Evolutionary conservation across 495 filamentous ascomycete genomes (phyloP).

Genomic region (Neurospora intermedia): DNA sequence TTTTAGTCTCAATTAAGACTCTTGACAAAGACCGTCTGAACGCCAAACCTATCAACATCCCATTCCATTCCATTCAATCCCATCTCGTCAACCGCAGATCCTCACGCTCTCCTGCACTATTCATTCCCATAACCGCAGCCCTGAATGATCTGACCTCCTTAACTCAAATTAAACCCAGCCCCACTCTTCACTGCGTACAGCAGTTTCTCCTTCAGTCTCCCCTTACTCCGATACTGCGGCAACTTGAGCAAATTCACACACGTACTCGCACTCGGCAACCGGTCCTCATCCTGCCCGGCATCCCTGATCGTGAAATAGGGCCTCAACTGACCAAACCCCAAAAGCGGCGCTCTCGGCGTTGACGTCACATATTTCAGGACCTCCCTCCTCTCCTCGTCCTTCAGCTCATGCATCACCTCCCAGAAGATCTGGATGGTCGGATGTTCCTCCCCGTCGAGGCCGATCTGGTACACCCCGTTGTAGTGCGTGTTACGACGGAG

Average conservation of each 20-base stretch:
- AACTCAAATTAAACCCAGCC: slow-evolving; percentile 92
- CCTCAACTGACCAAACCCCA: slow-evolving; percentile 80
- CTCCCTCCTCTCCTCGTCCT: slow-evolving; percentile 64
- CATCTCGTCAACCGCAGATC: too few relatives aligned
- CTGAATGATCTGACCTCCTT: too few relatives aligned
- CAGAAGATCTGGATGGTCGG: slow-evolving; percentile 80
- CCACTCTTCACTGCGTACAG: slow-evolving; percentile 86
- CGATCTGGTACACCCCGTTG: slow-evolving; percentile 75
- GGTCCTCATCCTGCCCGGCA: slow-evolving; percentile 62
- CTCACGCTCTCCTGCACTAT: too few relatives aligned
- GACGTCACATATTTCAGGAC: slow-evolving; percentile 95
- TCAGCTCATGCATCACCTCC: slow-evolving; percentile 70
- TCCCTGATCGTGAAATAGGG: slow-evolving; percentile 87
- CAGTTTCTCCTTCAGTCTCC: slow-evolving; percentile 61
- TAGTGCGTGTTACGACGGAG: slow-evolving; percentile 79
- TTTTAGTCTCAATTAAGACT: too few relatives aligned
- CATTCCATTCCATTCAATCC: too few relatives aligned
- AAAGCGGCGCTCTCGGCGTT: slow-evolving; percentile 80
- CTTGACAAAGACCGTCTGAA: too few relatives aligned
- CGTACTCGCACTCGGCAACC: slow-evolving; percentile 90
- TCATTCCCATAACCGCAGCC: too few relatives aligned
- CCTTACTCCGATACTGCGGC: slow-evolving; percentile 61
- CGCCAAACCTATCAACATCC: too few relatives aligned
- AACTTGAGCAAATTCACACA: slow-evolving; percentile 95
- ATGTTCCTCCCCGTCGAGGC: slow-evolving; percentile 80